Base-by-base conservation (phyloP, 495 filamentous ascomycete species). In the Gamarada debralockiae region DNA sequence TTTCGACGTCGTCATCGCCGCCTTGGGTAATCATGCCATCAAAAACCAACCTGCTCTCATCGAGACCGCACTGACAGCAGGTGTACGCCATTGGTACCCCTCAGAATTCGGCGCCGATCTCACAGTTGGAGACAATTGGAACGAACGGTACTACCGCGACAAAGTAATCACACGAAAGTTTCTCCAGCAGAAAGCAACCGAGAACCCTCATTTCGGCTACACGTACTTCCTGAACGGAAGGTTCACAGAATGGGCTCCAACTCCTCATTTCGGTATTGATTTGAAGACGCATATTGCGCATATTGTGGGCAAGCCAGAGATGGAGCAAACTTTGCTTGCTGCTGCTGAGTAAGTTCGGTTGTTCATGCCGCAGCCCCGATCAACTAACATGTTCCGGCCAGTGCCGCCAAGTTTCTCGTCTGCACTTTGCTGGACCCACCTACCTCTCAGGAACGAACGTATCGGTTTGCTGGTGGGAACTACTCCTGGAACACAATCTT, bases 81-180 rank as follows among this genome's bases (percentile, higher is more conserved):
- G 53, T 2, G 53, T 56, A 1, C 18, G 14, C 2, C 24, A 56
- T 15, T 56, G 22, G 15, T 56, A 56, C 27, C 53, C 53, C 12
- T 56, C 53, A 1, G 53, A 56, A 15, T 56, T 44, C 25, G 53
- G 53, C n/a, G 22, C 45, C 12, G 53, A 56, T 45, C 22, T 56
- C 29, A 18, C 38, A 18, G 17, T 33, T 15, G 37, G 27, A 8
- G 46, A n/a, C 15, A 24, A 50, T 12, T 44, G 33, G 18, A 22
- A 33, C 17, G 31, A 56, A 2, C 53, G 53, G 7, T 56, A 56
- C 38, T 56, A 31, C 27, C 53, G 45, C 21, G 53, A 56, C 20
- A 56, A 56, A 46, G 22, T 41, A 10, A 22, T 56, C 37, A 56
- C 47, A 3, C 45, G 53, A 14, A 22, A 50, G 20, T 39, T 44